Conservation (phyloP, 768 basidiomycete species). For the Kwoniella sp. region DNA sequence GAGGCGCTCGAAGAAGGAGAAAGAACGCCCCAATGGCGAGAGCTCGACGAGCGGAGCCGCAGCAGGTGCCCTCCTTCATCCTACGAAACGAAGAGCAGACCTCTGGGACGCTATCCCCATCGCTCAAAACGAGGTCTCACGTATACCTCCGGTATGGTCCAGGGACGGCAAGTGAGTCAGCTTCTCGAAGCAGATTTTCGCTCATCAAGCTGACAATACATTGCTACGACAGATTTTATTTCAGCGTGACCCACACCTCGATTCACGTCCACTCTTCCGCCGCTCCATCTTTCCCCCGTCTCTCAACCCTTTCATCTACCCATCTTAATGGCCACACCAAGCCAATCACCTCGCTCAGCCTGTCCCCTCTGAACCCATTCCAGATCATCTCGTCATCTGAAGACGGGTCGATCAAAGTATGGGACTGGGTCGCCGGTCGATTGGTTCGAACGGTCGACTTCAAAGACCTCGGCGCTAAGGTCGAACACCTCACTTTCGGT, state of each 20-base stretch:
- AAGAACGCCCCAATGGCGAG: constrained; percentile 2
- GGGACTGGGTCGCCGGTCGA: constrained; percentile 88
- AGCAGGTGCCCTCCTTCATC: not conserved
- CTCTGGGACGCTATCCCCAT: constrained; percentile 43
- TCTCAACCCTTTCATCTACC: constrained; percentile 63
- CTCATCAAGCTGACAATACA: constrained; percentile 23
- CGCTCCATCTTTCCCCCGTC: constrained; percentile 77
- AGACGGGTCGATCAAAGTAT: constrained; percentile 82
- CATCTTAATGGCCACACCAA: constrained; percentile 58
- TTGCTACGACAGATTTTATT: constrained; percentile 70
- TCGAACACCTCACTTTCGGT: constrained; percentile 46
- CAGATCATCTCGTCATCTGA: constrained; percentile 84
- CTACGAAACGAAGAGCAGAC: constrained; percentile 15
- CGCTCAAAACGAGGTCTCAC: constrained; percentile 43
- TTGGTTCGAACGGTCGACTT: constrained; percentile 75
- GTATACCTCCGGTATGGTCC: constrained; percentile 72
- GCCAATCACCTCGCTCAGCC: constrained; percentile 70
- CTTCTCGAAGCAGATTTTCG: not conserved
- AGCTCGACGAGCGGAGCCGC: constrained; percentile 11
- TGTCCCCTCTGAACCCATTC: constrained; percentile 83
- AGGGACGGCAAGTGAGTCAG: constrained; percentile 76
- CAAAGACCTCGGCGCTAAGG: constrained; percentile 61
- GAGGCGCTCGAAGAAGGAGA: constrained; percentile 7
- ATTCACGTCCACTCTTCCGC: constrained; percentile 86
- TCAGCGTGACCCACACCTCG: constrained; percentile 76